Conservation (phyloP, 139 green algal species). For the Chlorella sp. region DNA sequence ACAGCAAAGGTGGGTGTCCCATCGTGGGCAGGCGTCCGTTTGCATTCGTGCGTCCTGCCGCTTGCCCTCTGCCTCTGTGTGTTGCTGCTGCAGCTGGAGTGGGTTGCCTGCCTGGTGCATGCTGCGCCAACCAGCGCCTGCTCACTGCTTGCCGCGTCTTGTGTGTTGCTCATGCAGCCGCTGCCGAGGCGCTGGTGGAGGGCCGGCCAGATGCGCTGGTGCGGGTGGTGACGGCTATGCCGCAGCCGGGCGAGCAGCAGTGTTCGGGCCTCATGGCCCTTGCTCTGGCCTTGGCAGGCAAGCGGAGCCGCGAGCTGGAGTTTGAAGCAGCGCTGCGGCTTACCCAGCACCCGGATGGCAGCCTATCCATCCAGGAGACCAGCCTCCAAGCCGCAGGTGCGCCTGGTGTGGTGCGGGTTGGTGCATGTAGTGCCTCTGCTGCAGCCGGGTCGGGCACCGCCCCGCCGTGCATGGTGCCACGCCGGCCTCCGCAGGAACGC, state of each 20-base stretch:
- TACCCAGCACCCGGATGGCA: not conserved
- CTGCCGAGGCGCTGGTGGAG: not conserved
- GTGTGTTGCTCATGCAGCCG: no score
- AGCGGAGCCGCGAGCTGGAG: not conserved
- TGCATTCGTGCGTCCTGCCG: not conserved
- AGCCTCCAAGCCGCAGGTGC: not conserved
- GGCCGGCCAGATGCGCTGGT: not conserved
- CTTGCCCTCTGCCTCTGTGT: not conserved
- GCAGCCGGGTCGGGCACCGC: not conserved
- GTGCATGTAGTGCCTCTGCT: not conserved
- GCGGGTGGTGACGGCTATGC: not conserved
- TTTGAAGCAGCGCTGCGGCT: not conserved
- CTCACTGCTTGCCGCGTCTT: not conserved
- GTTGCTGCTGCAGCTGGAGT: not conserved
- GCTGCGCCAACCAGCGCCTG: not conserved
- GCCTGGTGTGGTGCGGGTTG: not conserved
- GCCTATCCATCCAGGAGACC: not conserved
- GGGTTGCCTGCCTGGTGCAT: not conserved
- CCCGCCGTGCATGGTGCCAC: not conserved
- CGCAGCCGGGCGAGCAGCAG: not conserved
- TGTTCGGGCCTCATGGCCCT: conserved; percentile 8
- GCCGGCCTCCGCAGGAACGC: not conserved
- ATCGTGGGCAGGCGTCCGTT: not conserved
- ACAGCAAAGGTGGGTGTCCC: not conserved
- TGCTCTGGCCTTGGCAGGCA: not conserved